These are phyloP conservation scores for Aaosphaeria arxii DNA, from an alignment of 2,329 filamentous ascomycete species.

Conservation along the genomic window DNA sequence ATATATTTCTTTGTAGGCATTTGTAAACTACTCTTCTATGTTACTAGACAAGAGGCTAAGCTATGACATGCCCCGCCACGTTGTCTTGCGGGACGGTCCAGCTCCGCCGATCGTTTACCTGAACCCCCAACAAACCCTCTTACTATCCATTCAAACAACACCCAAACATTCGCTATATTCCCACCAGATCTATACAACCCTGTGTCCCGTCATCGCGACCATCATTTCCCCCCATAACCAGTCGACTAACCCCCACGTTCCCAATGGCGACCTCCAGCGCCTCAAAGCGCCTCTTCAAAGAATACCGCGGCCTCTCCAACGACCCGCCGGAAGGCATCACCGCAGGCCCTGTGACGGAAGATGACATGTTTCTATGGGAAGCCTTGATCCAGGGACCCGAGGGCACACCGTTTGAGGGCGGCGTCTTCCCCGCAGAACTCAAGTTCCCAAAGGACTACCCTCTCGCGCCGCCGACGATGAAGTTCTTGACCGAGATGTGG, in stretches of 20 bases:
- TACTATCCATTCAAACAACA: too few relatives aligned
- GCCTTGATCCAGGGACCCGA: slow-evolving; percentile 93
- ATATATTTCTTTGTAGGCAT: too few relatives aligned
- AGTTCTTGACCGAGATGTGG: slow-evolving; percentile 82
- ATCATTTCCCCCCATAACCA: not conserved
- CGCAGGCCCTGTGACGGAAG: slow-evolving; percentile 87
- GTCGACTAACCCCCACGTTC: not conserved
- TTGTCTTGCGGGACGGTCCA: too few relatives aligned
- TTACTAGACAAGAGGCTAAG: too few relatives aligned
- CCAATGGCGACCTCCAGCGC: slow-evolving; percentile 52
- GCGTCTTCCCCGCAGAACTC: slow-evolving; percentile 84
- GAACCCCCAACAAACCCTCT: too few relatives aligned
- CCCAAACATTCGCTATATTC: too few relatives aligned
- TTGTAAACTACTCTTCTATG: too few relatives aligned
- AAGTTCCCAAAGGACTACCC: slow-evolving; percentile 85
- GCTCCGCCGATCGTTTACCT: too few relatives aligned
- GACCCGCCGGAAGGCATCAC: slow-evolving; percentile 98
- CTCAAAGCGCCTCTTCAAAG: slow-evolving; percentile 81
- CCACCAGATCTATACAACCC: too few relatives aligned
- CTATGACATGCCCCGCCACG: too few relatives aligned
- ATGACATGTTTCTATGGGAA: slow-evolving; percentile 95
- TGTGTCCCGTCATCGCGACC: too few relatives aligned
- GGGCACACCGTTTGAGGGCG: slow-evolving; percentile 92
- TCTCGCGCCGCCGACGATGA: slow-evolving; percentile 81
- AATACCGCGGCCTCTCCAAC: slow-evolving; percentile 91